phyloP scores from a whole-genome alignment of 164 flowering plant genomes.

The Tetracentron sinense region DNA sequence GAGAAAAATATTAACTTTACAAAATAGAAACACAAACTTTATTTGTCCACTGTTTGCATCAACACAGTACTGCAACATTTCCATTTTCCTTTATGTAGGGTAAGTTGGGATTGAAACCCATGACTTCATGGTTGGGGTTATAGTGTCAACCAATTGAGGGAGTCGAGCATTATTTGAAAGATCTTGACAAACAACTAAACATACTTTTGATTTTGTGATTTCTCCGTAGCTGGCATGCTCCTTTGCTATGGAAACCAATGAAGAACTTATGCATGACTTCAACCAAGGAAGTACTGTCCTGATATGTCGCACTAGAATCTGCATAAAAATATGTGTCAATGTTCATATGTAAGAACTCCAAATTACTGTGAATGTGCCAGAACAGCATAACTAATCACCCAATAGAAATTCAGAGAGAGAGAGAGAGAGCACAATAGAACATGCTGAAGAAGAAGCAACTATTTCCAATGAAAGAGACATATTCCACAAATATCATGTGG shows the following conservation, averaged over 20 bases:
- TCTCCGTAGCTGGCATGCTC: constrained; percentile 95
- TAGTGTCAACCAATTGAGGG: too few relatives aligned
- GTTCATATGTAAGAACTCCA: neutral
- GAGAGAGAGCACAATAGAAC: neutral
- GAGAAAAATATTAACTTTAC: too few relatives aligned
- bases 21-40: too few relatives aligned
- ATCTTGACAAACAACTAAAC: constrained; percentile 4
- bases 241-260: constrained; percentile 73
- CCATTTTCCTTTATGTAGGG: too few relatives aligned
- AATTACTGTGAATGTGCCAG: too few relatives aligned
- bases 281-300: constrained; percentile 74
- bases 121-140: too few relatives aligned
- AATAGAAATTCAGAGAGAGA: neutral
- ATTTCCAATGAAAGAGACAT: neutral
- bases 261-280: constrained; percentile 70
- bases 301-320: constrained; percentile 90
- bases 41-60: too few relatives aligned
- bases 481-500: neutral
- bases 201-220: constrained; percentile 80
- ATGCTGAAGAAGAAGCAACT: neutral
- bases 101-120: too few relatives aligned
- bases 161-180: too few relatives aligned
- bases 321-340: constrained; percentile 11
- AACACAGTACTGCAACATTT: too few relatives aligned
- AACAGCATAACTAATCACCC: neutral